Evolutionary conservation across 768 basidiomycete genomes (phyloP).

Genomic region (Tricholoma sp.): DNA sequence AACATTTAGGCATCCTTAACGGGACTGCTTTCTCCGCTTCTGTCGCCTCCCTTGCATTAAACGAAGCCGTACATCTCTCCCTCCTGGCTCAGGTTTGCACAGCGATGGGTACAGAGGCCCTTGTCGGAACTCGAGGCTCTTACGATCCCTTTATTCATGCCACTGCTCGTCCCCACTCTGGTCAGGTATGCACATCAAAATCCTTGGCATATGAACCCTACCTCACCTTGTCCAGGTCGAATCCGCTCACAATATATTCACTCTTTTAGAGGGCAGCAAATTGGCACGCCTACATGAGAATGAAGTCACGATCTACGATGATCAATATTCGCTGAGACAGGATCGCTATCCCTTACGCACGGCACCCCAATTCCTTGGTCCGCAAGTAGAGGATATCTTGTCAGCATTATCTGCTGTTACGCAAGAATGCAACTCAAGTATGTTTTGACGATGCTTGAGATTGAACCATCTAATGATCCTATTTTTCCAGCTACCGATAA

Average conservation of each 20-base stretch:
- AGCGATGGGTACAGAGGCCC: constrained; percentile 75
- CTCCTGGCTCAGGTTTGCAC: constrained; percentile 67
- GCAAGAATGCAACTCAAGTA: constrained; percentile 77
- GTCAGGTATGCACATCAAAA: constrained; percentile 43
- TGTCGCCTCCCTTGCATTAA: constrained; percentile 64
- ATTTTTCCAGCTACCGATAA: constrained; percentile 68
- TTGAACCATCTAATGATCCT: constrained; percentile 5
- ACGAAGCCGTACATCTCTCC: constrained; percentile 61
- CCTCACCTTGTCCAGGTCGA: constrained; percentile 40
- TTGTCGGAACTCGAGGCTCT: constrained; percentile 59
- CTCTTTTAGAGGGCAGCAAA: constrained; percentile 55
- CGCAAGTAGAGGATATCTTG: constrained; percentile 72
- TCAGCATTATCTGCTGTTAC: constrained; percentile 53
- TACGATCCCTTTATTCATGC: constrained; percentile 72
- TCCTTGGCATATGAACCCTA: neutral
- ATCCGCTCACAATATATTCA: constrained; percentile 56
- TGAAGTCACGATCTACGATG: constrained; percentile 60
- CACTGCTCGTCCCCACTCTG: constrained; percentile 70
- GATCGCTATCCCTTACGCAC: constrained; percentile 70
- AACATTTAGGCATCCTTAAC: constrained; percentile 67
- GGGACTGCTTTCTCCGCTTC: constrained; percentile 75
- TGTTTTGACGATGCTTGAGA: constrained; percentile 17
- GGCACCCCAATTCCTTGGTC: constrained; percentile 73
- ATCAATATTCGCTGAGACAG: constrained; percentile 66
- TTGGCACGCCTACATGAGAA: constrained; percentile 57